phyloP scores from a whole-genome alignment of 73 alveolate genomes.

The Urostyla sp. region DNA sequence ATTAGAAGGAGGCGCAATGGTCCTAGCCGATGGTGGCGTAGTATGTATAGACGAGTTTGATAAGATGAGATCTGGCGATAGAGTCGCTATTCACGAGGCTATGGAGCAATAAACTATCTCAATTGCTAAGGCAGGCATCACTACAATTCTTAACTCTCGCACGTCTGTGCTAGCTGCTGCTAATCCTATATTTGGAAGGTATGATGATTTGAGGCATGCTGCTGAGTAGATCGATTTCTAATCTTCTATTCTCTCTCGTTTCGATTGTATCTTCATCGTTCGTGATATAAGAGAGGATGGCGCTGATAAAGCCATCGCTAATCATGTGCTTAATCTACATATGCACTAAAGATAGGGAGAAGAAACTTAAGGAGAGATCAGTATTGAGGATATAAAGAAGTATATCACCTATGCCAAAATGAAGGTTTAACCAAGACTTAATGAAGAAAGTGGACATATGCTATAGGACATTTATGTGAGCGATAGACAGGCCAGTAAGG shows the following conservation, averaged over 20 bases:
- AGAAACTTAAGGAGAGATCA: constrained; percentile 76
- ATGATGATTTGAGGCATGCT: constrained; percentile 97
- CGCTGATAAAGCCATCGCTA: constrained; percentile 95
- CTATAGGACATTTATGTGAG: constrained; percentile 93
- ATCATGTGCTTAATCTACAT: constrained; percentile 96
- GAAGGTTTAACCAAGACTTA: constrained; percentile 91
- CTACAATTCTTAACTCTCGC: constrained; percentile 96
- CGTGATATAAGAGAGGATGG: constrained; percentile 97
- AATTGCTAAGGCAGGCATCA: constrained; percentile 99
- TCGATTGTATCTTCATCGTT: constrained; percentile 99
- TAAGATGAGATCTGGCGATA: constrained; percentile 99
- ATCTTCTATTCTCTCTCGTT: constrained; percentile 99
- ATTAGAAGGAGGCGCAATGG: constrained; percentile 99
- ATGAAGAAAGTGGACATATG: constrained; percentile 94
- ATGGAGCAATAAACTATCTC: constrained; percentile 99
- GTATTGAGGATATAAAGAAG: constrained; percentile 86
- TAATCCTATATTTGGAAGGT: constrained; percentile 99
- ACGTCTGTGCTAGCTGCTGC: constrained; percentile 99
- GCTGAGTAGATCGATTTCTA: constrained; percentile 98
- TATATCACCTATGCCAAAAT: constrained; percentile 95
- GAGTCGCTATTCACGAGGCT: constrained; percentile 99
- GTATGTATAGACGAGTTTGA: constrained; percentile 99
- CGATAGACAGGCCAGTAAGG: constrained; percentile 90
- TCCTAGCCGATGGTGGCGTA: constrained; percentile 99
- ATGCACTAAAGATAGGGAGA: constrained; percentile 71